Evolutionary conservation across 805 yeast species (phyloP).

Genomic region (Metschnikowia orientalis): DNA sequence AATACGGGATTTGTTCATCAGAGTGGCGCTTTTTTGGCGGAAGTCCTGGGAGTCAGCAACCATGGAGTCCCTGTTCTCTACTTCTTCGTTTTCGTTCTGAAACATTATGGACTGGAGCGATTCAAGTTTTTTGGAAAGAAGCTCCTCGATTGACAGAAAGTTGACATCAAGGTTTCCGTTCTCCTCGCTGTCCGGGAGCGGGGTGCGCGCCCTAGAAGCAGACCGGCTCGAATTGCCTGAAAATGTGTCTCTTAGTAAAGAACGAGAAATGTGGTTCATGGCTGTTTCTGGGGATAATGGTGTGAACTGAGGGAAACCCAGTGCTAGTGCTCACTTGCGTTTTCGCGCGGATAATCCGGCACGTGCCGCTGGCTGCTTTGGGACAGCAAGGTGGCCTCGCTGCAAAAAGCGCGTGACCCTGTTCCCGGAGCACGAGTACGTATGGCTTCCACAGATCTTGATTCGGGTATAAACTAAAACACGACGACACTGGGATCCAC

Average conservation of each 20-base stretch:
- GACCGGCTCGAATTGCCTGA: constrained; percentile 32
- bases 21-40: constrained; percentile 26
- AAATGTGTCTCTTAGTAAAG: constrained; percentile 14
- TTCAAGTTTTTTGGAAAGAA: constrained; percentile 29
- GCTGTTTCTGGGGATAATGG: too few relatives aligned
- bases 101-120: constrained; percentile 24
- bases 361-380: too few relatives aligned
- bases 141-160: constrained; percentile 32
- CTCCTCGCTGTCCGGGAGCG: constrained; percentile 30
- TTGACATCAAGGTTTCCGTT: constrained; percentile 34
- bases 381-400: too few relatives aligned
- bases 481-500: constrained; percentile 65
- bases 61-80: constrained; percentile 20
- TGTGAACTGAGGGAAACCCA: too few relatives aligned
- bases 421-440: too few relatives aligned
- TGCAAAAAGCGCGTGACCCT: too few relatives aligned
- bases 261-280: constrained; percentile 5
- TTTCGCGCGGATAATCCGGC: too few relatives aligned
- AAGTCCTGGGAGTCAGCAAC: constrained; percentile 18
- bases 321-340: too few relatives aligned
- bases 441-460: too few relatives aligned
- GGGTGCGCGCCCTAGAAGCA: constrained; percentile 33
- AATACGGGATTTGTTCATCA: constrained; percentile 33
- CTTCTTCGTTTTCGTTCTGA: constrained; percentile 14
- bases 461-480: constrained; percentile 40